Percentiles rank a stretch among this genome's conserved stretches.
These are phyloP conservation scores for Calocybe gambosa DNA, from an alignment of 1,284 basidiomycete genomes.

Conservation along the genomic window DNA sequence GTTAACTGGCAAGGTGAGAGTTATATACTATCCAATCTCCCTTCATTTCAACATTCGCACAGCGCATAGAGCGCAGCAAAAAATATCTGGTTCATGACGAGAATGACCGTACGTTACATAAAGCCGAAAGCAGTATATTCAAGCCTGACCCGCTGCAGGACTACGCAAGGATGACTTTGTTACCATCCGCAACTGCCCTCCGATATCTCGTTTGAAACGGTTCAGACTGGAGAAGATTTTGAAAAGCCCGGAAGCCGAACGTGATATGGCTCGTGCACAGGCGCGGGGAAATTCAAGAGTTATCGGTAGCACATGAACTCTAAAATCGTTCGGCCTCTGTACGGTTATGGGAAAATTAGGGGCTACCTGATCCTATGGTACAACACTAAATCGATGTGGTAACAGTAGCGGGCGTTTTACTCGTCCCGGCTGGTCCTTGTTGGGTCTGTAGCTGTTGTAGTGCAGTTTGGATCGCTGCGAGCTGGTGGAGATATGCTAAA, in stretches of 20 bases:
- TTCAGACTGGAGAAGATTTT: constrained; percentile 65
- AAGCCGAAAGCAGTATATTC: constrained; percentile 1
- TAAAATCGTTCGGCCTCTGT: not conserved
- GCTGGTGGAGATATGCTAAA: constrained; percentile 31
- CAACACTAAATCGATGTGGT: constrained; percentile 9
- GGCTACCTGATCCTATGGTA: not conserved
- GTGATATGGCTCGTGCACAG: constrained; percentile 32
- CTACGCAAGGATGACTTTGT: constrained; percentile 64
- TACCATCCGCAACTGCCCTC: constrained; percentile 72
- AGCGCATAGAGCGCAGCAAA: constrained; percentile 68
- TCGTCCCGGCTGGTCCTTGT: constrained; percentile 10
- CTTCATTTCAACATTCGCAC: constrained; percentile 9
- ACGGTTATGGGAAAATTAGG: not conserved
- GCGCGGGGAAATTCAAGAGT: constrained; percentile 11
- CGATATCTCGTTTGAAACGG: constrained; percentile 68
- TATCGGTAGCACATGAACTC: not conserved
- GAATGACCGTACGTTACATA: constrained; percentile 42
- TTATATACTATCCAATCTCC: not conserved
- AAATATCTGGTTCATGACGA: constrained; percentile 75
- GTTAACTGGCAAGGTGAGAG: constrained; percentile 64
- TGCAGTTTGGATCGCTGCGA: constrained; percentile 58
- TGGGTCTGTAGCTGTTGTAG: constrained; percentile 40
- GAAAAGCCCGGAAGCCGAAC: constrained; percentile 59
- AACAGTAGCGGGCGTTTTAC: constrained; percentile 10
- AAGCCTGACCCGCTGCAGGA: constrained; percentile 30